Base-by-base conservation (phyloP, 2,329 filamentous ascomycete genomes). In the Xylariaceae sp. region DNA sequence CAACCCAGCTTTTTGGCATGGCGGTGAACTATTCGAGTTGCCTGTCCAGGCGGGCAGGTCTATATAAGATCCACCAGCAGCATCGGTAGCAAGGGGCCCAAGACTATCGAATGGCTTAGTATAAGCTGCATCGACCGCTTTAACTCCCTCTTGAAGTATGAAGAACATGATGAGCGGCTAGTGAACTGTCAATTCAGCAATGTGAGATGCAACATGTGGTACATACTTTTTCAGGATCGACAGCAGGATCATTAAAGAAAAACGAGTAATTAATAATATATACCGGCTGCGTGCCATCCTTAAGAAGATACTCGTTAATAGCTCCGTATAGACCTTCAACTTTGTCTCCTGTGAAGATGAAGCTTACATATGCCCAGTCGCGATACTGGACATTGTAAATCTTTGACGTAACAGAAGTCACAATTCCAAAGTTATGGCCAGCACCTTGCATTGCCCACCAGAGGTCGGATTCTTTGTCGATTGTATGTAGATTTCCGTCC, bases 351-450 rank as follows among this genome's bases (percentile, higher is more conserved):
- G 71, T 75, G 59, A 79, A 83, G 19, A 75, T 71, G 29, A 82
- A 69, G 0, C 72, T 78, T 55, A 76, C 71, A n/a, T 76, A 74
- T 2, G 77, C 75, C 76, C 77, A 82, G 51, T 72, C 62, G 14
- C 45, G 56, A 65, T 75, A 53, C 51, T 71, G 65, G 16, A 74
- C 73, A 58, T 82, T 77, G 61, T 80, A 83, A 31, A 84, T 75
- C 63, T 80, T 81, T 0, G 73, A 71, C 0, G 74, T 77, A 8
- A 79, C 69, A 1, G 76, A 78, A 0, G 82, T 84, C 9, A 86
- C 81, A 37, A 86, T 79, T 4, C 82, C 84, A 56, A 86, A 86
- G 67, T 86, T 86, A 62, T 85, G 82, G 1, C 83, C 83, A 1
- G 82, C 83, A 1, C 84, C 84, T 52, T 77, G 74, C 56, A 87